phyloP scores from a whole-genome alignment of 345 rosid genomes.

The Salix koriyanagi region DNA sequence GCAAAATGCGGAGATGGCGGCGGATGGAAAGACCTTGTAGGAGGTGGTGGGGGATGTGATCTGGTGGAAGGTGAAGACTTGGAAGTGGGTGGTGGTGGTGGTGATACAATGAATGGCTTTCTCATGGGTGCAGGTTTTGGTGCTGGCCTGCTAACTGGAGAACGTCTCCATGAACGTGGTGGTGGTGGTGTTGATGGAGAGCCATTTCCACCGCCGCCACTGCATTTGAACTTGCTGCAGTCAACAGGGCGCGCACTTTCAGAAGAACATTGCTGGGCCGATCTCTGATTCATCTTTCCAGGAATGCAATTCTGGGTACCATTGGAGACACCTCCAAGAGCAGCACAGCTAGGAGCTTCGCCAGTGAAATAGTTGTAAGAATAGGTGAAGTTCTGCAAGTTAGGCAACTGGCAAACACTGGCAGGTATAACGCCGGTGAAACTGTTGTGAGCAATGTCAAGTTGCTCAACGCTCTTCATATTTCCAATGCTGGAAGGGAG shows the following conservation, averaged over 20 bases:
- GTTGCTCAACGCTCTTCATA: constrained; percentile 69
- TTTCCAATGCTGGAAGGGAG: constrained; percentile 47
- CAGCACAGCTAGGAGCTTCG: constrained; percentile 54
- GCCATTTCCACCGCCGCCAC: constrained; percentile 8
- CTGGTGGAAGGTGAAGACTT: constrained; percentile 42
- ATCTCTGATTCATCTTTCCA: constrained; percentile 45
- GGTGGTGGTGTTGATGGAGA: background rate
- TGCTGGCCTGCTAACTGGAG: constrained; percentile 32
- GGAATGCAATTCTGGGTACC: constrained; percentile 49
- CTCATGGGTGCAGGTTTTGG: constrained; percentile 19
- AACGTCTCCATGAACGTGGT: constrained; percentile 18
- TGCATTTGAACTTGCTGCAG: constrained; percentile 54
- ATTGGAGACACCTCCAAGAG: constrained; percentile 23
- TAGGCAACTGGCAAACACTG: constrained; percentile 49
- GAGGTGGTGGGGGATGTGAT: constrained; percentile 39
- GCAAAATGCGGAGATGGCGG: constrained; percentile 26
- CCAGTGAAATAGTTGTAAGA: constrained; percentile 65
- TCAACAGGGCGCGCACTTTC: constrained; percentile 49
- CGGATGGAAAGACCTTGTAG: constrained; percentile 33
- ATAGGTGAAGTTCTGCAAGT: constrained; percentile 54
- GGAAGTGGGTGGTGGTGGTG: constrained; percentile 39
- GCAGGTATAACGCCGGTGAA: constrained; percentile 61
- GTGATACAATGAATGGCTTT: constrained; percentile 6
- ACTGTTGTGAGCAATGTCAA: constrained; percentile 52
- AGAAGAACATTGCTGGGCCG: constrained; percentile 51